phyloP scores from a whole-genome alignment of 2,329 filamentous ascomycete genomes.

The Monosporascus cannonballus region DNA sequence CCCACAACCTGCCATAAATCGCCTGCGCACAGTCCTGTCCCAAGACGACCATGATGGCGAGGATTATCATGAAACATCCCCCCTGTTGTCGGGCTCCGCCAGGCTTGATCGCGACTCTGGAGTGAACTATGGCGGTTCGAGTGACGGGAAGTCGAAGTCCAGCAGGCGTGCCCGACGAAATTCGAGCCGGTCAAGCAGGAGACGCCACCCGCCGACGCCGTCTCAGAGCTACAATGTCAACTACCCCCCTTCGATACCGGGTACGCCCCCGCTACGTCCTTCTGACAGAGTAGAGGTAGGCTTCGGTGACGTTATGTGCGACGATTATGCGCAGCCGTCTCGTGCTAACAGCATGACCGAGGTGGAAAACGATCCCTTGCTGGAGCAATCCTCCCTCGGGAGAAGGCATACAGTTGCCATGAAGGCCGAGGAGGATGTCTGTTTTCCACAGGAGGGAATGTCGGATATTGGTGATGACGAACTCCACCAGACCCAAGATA shows the following conservation, averaged over 20 bases:
- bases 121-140: conserved; percentile 40
- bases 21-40: conserved; percentile 11
- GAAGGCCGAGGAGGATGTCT: conserved; percentile 79
- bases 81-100: conserved; percentile 43
- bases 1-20: conserved; percentile 25
- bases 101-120: conserved; percentile 27
- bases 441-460: conserved; percentile 74
- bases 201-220: conserved; percentile 24
- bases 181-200: conserved; percentile 45
- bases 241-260: conserved; percentile 62
- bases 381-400: conserved; percentile 29
- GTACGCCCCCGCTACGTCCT: conserved; percentile 49
- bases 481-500: conserved; percentile 40
- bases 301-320: conserved; percentile 63
- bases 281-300: conserved; percentile 46
- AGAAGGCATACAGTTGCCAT: conserved; percentile 54
- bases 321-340: conserved; percentile 46
- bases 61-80: conserved; percentile 47
- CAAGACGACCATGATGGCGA: conserved; percentile 39
- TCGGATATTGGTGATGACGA: conserved; percentile 82
- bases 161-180: conserved; percentile 34
- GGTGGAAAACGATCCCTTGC: conserved; percentile 20
- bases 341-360: conserved; percentile 15
- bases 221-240: conserved; percentile 57
- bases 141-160: conserved; percentile 29